phyloP scores from a whole-genome alignment of 106 monocot genomes.

The Xerophyta viscosa region DNA sequence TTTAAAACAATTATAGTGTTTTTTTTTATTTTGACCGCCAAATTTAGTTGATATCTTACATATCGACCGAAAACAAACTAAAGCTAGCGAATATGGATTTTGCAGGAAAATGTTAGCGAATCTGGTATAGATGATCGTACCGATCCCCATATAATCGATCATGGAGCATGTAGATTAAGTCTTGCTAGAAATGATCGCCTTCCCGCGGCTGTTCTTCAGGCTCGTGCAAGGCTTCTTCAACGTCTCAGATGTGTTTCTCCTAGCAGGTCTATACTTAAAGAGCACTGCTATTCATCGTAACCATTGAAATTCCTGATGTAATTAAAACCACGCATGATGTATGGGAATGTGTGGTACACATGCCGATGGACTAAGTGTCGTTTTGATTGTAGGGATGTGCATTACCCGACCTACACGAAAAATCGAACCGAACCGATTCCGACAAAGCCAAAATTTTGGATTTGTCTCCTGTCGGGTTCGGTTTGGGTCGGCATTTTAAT shows the following conservation, averaged over 20 bases:
- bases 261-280: conserved; percentile 6
- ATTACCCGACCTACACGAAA: too few species aligned
- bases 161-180: conserved; percentile 1
- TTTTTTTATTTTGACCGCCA: too few species aligned
- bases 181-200: conserved; percentile 26
- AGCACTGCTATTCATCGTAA: not conserved
- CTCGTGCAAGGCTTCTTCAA: conserved; percentile 49
- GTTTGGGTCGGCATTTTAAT: too few species aligned
- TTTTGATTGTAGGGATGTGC: too few species aligned
- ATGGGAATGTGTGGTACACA: too few species aligned
- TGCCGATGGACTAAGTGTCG: too few species aligned
- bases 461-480: too few species aligned
- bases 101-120: conserved; percentile 23
- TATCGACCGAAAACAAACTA: too few species aligned
- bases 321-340: not conserved
- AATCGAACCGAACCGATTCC: too few species aligned
- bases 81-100: too few species aligned
- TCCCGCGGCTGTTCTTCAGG: conserved; percentile 43
- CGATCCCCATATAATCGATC: not conserved
- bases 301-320: not conserved
- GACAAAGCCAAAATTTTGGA: too few species aligned
- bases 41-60: not conserved
- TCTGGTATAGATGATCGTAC: conserved; percentile 12
- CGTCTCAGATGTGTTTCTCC: conserved; percentile 36
- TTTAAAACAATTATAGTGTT: too few species aligned